Evolutionary conservation across 2,329 filamentous ascomycete species (phyloP), one percentile per base, ranked within the genome.

Genomic region (Zasmidium cellare): DNA sequence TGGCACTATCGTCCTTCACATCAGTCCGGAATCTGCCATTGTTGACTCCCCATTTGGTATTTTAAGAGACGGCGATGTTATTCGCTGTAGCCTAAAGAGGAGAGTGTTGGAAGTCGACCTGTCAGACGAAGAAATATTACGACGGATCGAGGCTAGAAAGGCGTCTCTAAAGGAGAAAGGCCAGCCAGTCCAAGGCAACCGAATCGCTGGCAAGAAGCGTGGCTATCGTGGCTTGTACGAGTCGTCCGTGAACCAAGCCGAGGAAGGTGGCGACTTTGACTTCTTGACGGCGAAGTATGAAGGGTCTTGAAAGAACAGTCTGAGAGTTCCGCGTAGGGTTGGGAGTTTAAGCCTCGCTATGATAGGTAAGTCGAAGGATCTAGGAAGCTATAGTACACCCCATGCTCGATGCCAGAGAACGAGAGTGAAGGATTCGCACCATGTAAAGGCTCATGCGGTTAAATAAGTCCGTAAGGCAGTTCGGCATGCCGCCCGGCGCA

Each of bases 221-320:
- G 85, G 84, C 0, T 87, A 87, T 70, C 72, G 82, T 1, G 84
- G 83, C 0, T 65, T 87, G 49, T 87, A 86, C 67, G 79, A 84
- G 76, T 73, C 82, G 5, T 77, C 76, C 16, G 85, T 87, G 0
- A 86, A 84, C 18, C 83, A 86, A 68, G 84, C 84, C 0, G 77
- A 87, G 60, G 65, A 78, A 1, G 85, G 85, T 0, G 82, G 79
- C 0, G 84, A 87, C 67, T 87, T 87, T 71, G 83, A 84, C 60
- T 87, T 87, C 57, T 69, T 87, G 54, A 85, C 67, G 9, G 69
- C 69, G 7, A 61, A 53, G 24, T 53, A 53, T 53, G 28, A 23
- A 25, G 20, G 5, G 25, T 28, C 25, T 5, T 28, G 25, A 28
- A 6, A 11, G 25, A 11, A 28, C 25, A 28, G 25, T 28, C 25